Conservation (phyloP, 345 rosid species). For the Cardamine occulta region DNA sequence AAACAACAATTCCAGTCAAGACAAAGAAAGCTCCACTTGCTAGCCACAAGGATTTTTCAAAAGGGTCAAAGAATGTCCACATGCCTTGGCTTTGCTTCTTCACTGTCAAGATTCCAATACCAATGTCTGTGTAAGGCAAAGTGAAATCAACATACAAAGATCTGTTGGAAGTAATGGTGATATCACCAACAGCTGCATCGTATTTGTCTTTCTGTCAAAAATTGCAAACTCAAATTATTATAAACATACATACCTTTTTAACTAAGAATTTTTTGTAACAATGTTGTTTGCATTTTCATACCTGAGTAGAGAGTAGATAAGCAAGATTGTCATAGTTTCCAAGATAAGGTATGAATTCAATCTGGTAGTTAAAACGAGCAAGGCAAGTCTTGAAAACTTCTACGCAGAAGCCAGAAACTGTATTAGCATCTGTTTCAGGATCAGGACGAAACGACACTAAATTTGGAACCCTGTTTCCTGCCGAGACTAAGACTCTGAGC, state of each 20-base stretch:
- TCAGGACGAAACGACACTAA: conserved; percentile 31
- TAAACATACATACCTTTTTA: conserved; percentile 1
- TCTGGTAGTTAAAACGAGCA: conserved; percentile 29
- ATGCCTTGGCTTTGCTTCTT: conserved; percentile 26
- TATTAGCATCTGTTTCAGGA: conserved; percentile 26
- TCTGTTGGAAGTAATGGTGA: conserved; percentile 37
- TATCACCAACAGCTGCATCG: conserved; percentile 47
- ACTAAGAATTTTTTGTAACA: not conserved
- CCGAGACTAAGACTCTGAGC: conserved; percentile 44
- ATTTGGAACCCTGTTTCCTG: conserved; percentile 25
- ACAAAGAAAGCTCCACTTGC: conserved; percentile 40
- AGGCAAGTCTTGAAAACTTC: conserved; percentile 49
- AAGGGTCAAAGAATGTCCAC: conserved; percentile 42
- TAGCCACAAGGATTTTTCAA: conserved; percentile 36
- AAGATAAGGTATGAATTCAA: conserved; percentile 43
- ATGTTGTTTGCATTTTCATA: conserved; percentile 1
- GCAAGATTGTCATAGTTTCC: conserved; percentile 44
- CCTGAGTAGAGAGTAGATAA: conserved; percentile 45
- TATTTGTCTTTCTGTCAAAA: conserved; percentile 31
- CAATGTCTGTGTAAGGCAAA: conserved; percentile 40
- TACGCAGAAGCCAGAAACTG: conserved; percentile 43
- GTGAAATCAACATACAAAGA: conserved; percentile 39
- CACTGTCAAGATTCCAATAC: conserved; percentile 25
- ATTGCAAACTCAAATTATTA: not conserved
- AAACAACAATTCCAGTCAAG: conserved; percentile 37